phyloP scores from a whole-genome alignment of 2,329 filamentous ascomycete species.

The Cercospora beticola region DNA sequence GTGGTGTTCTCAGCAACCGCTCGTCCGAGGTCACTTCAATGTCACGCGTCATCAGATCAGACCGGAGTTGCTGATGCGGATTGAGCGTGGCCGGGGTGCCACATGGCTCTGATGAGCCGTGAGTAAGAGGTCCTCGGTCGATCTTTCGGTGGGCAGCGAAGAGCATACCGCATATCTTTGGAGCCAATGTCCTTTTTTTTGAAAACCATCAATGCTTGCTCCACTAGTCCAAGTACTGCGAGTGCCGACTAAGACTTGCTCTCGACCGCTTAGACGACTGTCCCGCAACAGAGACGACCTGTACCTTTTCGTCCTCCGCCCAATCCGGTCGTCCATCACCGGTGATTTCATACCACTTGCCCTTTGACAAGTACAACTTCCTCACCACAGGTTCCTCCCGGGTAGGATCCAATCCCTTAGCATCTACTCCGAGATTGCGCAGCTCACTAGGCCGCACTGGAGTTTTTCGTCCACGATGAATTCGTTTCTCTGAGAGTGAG shows the following conservation, averaged over 20 bases:
- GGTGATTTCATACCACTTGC: slow-evolving; percentile 23
- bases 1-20: background rate
- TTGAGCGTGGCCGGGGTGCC: background rate
- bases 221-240: background rate
- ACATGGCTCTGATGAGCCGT: background rate
- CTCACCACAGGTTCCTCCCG: slow-evolving; percentile 15
- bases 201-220: background rate
- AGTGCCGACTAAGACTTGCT: background rate
- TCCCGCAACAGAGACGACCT: background rate
- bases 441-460: slow-evolving; percentile 1
- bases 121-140: too few species aligned
- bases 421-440: slow-evolving; percentile 9
- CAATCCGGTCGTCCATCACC: slow-evolving; percentile 17
- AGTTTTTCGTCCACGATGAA: slow-evolving; percentile 1
- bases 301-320: slow-evolving; percentile 22
- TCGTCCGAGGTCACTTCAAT: background rate
- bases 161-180: background rate
- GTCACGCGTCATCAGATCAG: background rate
- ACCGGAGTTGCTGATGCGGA: background rate
- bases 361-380: slow-evolving; percentile 16
- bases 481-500: background rate
- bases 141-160: background rate
- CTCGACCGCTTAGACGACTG: slow-evolving; percentile 5
- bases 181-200: background rate
- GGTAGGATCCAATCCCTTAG: slow-evolving; percentile 18